phyloP scores from a whole-genome alignment of 2,329 filamentous ascomycete species.

The Gaeumannomyces tritici region DNA sequence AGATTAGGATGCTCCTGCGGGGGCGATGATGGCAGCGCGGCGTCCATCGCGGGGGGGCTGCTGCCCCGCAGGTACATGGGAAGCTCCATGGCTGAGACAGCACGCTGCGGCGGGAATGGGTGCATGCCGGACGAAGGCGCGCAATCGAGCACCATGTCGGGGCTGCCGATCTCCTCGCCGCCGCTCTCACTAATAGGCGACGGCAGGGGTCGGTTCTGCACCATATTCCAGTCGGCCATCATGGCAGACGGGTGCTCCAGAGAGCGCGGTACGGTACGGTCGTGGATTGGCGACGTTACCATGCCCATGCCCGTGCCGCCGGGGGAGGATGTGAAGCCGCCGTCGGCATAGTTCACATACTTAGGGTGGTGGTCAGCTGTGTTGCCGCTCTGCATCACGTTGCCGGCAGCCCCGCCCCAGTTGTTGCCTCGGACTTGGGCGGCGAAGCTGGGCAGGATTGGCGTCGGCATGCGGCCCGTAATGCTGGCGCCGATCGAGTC shows the following conservation, averaged over 20 bases:
- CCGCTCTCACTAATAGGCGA: constrained; percentile 50
- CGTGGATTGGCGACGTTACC: constrained; percentile 14
- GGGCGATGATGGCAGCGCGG: not conserved
- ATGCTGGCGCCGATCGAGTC: constrained; percentile 20
- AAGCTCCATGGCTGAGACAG: constrained; percentile 21
- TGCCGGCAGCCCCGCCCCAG: constrained; percentile 28
- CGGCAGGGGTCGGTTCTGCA: constrained; percentile 43
- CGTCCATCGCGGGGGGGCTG: not conserved
- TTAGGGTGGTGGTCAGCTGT: not conserved
- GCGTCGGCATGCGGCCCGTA: constrained; percentile 45
- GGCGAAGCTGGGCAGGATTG: constrained; percentile 49
- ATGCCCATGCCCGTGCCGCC: not conserved
- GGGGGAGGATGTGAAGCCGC: not conserved
- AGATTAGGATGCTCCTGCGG: constrained; percentile 1
- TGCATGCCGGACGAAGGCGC: constrained; percentile 15
- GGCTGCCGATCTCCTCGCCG: constrained; percentile 33
- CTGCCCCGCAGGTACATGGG: constrained; percentile 3
- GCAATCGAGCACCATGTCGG: constrained; percentile 30
- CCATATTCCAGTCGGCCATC: constrained; percentile 38
- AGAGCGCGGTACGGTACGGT: constrained; percentile 37
- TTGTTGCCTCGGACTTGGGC: constrained; percentile 44
- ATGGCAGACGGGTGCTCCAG: constrained; percentile 23
- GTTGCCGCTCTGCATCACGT: constrained; percentile 19
- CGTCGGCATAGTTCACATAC: not conserved
- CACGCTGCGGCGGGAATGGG: constrained; percentile 22